Evolutionary conservation across 768 basidiomycete species (phyloP).

Genomic region (Rhizopogon vesiculosus): DNA sequence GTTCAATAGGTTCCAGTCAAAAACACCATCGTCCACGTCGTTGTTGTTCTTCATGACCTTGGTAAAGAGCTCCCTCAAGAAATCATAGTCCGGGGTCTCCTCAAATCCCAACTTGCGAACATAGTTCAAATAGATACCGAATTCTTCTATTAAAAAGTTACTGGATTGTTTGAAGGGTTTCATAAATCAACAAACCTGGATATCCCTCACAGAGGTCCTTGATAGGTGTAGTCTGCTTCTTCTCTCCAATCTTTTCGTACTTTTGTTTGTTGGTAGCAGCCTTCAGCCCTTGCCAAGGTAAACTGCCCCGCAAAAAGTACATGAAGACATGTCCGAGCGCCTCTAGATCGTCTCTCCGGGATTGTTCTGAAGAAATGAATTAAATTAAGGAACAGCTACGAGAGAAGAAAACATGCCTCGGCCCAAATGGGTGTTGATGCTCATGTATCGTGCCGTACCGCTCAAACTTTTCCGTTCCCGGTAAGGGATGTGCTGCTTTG

Average conservation of each 20-base stretch:
- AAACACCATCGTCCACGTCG: conserved; percentile 89
- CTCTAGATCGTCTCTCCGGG: conserved; percentile 94
- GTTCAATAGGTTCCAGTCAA: conserved; percentile 95
- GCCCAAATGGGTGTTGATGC: conserved; percentile 98
- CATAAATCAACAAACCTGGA: conserved; percentile 57
- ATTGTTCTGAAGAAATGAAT: conserved; percentile 56
- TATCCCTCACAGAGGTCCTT: conserved; percentile 95
- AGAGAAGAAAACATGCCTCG: conserved; percentile 54
- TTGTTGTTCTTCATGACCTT: conserved; percentile 91
- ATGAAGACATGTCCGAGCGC: conserved; percentile 99
- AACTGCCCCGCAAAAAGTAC: conserved; percentile 95
- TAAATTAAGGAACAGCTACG: conserved; percentile 5
- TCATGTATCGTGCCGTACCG: conserved; percentile 99
- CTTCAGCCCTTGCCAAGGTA: conserved; percentile 99
- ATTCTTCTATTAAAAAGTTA: conserved; percentile 69
- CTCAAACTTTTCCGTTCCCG: conserved; percentile 95
- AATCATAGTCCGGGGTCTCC: conserved; percentile 98
- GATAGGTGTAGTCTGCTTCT: conserved; percentile 98
- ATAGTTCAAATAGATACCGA: conserved; percentile 97
- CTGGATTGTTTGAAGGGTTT: not conserved
- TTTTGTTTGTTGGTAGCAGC: conserved; percentile 99
- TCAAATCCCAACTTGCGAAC: conserved; percentile 99
- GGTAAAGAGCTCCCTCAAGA: conserved; percentile 89
- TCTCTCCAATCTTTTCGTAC: conserved; percentile 99
- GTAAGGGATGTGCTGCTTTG: conserved; percentile 99